Conservation (phyloP, 768 basidiomycete species). For the Obba rivulosa region DNA sequence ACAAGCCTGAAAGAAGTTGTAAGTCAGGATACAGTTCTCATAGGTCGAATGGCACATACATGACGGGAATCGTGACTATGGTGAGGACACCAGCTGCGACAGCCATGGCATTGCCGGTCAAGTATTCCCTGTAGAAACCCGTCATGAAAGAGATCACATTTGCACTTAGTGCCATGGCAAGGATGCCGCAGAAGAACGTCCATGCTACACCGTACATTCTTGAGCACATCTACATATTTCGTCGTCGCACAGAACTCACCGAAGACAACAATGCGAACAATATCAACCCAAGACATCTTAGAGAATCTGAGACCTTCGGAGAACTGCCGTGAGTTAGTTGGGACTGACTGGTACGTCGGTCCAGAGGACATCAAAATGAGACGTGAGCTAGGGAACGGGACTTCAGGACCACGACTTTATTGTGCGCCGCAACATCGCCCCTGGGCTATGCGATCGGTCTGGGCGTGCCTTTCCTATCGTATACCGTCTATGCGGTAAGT, state of each 20-base stretch:
- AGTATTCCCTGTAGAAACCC: slow-evolving; percentile 5
- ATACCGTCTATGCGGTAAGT: no score
- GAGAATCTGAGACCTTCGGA: no score
- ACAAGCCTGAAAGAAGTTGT: slow-evolving; percentile 14
- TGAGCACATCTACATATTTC: no score
- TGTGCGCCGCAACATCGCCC: no score
- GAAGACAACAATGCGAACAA: slow-evolving; percentile 8
- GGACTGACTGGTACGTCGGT: no score
- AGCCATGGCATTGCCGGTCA: slow-evolving; percentile 11
- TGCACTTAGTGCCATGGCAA: slow-evolving; percentile 8
- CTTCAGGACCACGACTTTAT: no score
- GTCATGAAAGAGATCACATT: slow-evolving; percentile 6
- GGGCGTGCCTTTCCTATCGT: no score
- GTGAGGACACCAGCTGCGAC: slow-evolving; percentile 18
- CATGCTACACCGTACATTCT: not conserved
- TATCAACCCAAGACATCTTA: slow-evolving; percentile 7
- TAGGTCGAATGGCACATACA: slow-evolving; percentile 10
- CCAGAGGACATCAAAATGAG: no score
- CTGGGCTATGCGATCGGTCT: no score
- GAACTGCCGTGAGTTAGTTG: no score
- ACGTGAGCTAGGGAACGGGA: no score
- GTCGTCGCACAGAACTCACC: no score
- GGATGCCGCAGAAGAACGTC: slow-evolving; percentile 7
- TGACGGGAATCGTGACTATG: slow-evolving; percentile 12
- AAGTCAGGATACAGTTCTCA: not conserved